Percentiles rank a stretch among this genome's conserved stretches.
Conservation (phyloP, 192 early-diverging fungal species). For the Umbelopsis sp. region DNA sequence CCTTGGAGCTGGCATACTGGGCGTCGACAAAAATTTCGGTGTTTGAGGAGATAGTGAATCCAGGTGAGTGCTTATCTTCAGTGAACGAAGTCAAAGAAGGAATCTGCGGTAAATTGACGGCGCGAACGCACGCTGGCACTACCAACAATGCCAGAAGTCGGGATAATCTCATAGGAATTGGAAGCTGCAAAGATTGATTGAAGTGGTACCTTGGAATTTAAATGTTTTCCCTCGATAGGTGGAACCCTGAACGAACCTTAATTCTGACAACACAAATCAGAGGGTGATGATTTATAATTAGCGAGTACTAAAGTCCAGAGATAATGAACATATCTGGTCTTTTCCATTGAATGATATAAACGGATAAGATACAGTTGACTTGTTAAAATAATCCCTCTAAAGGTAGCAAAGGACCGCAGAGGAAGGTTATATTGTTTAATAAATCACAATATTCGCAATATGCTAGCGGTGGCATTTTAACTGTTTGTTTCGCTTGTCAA, state of each 20-base stretch:
- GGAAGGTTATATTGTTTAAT: no score
- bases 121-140: not conserved
- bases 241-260: constrained; percentile 15
- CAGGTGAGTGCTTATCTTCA: not conserved
- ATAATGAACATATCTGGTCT: not conserved
- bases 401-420: no score
- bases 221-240: not conserved
- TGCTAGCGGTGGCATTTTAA: no score
- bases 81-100: constrained; percentile 16
- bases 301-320: no score
- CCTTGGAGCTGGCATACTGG: not conserved
- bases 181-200: not conserved
- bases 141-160: not conserved
- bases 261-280: not conserved
- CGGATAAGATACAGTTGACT: no score
- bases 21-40: constrained; percentile 7
- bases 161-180: not conserved
- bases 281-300: no score
- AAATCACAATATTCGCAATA: no score
- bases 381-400: no score
- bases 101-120: constrained; percentile 11
- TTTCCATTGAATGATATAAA: not conserved
- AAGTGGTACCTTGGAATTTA: not conserved
- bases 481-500: no score
- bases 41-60: not conserved